Evolutionary conservation across 2,329 filamentous ascomycete species (phyloP).

Genomic region (Aspergillus arachidicola): DNA sequence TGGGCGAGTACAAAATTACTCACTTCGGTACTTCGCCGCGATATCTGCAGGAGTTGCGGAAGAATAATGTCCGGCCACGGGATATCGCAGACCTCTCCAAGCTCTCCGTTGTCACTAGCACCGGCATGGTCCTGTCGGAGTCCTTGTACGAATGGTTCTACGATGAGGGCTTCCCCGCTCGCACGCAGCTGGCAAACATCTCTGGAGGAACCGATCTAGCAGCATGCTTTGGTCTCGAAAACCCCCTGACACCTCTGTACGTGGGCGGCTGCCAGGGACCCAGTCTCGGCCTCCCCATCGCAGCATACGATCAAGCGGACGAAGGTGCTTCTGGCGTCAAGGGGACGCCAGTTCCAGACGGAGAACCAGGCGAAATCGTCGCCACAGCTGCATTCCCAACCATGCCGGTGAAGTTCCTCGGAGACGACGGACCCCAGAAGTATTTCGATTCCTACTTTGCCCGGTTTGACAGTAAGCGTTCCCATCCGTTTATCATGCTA

Average conservation of each 20-base stretch:
- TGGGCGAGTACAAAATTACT: constrained; percentile 67
- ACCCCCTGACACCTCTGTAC: constrained; percentile 69
- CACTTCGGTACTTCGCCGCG: constrained; percentile 75
- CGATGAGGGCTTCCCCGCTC: constrained; percentile 68
- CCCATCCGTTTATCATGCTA: too few species aligned
- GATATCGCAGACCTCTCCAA: constrained; percentile 64
- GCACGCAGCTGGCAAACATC: constrained; percentile 71
- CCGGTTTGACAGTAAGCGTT: constrained; percentile 53
- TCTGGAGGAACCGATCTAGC: constrained; percentile 77
- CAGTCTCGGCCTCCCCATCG: constrained; percentile 56
- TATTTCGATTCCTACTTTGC: constrained; percentile 60
- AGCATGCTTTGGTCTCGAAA: constrained; percentile 51
- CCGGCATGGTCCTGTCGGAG: constrained; percentile 80
- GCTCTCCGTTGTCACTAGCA: constrained; percentile 67
- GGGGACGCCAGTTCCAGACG: constrained; percentile 59
- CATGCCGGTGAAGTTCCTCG: constrained; percentile 69
- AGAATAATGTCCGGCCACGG: constrained; percentile 63
- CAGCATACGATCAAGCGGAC: constrained; percentile 61
- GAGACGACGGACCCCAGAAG: constrained; percentile 54
- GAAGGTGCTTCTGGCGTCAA: constrained; percentile 50
- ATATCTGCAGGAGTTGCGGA: constrained; percentile 74
- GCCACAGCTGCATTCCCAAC: constrained; percentile 73
- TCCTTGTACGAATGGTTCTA: constrained; percentile 81
- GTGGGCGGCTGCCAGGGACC: constrained; percentile 59
- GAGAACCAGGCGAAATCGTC: constrained; percentile 75